Percentiles rank a stretch among this genome's conserved stretches.
phyloP scores from a whole-genome alignment of 106 monocot genomes.

The Platanthera guangdongensis region DNA sequence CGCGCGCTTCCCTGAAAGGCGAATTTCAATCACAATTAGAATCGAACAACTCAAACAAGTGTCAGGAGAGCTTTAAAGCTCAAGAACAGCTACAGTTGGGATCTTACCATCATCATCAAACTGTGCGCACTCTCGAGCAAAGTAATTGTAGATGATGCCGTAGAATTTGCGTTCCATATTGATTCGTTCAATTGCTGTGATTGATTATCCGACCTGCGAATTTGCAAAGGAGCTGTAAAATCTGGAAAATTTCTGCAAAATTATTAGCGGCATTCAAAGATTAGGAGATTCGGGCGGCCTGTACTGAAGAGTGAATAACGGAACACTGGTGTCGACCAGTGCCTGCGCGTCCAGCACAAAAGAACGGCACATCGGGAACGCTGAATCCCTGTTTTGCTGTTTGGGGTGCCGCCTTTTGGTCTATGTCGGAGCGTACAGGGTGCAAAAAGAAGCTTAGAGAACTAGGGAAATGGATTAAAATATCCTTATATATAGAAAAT shows the following conservation, averaged over 20 bases:
- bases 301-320: no score
- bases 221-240: not conserved
- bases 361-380: no score
- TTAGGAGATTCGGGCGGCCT: no score
- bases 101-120: slow-evolving; percentile 25
- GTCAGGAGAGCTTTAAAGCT: not conserved
- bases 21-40: not conserved
- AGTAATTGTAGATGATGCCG: slow-evolving; percentile 37
- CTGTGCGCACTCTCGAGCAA: slow-evolving; percentile 46
- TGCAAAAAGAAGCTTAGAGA: no score
- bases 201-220: slow-evolving; percentile 54
- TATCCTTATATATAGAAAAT: no score
- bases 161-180: slow-evolving; percentile 38
- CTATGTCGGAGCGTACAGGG: no score
- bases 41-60: not conserved
- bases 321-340: no score
- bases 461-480: no score
- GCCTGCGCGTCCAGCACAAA: no score
- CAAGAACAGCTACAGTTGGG: not conserved
- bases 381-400: no score
- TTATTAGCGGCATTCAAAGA: no score
- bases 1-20: slow-evolving; percentile 29
- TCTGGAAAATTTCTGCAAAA: not conserved
- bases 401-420: no score
- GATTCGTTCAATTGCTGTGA: slow-evolving; percentile 36